Evolutionary conservation across 495 filamentous ascomycete genomes (phyloP).

Genomic region (Xylaria telfairii): DNA sequence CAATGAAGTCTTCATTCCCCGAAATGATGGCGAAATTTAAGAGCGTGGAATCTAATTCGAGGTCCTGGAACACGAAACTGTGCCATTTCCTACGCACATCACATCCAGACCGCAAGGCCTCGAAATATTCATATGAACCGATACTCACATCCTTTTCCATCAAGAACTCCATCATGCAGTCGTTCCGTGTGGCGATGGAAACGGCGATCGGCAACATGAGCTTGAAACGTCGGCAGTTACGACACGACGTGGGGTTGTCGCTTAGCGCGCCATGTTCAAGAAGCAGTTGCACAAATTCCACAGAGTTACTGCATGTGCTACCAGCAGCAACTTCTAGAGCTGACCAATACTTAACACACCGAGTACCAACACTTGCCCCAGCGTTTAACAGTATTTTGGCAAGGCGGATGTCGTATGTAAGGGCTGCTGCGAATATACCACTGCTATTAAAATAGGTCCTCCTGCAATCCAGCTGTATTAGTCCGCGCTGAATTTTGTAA

Average conservation of each 20-base stretch:
- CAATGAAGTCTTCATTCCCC: not conserved
- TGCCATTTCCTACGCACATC: not conserved
- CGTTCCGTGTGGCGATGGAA: not conserved
- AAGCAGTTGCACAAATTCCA: conserved; percentile 1
- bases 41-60: not conserved
- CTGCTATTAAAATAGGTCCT: too few relatives aligned
- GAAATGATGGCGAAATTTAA: not conserved
- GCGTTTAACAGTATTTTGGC: not conserved
- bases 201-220: not conserved
- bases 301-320: not conserved
- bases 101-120: not conserved
- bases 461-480: not conserved
- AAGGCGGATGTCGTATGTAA: not conserved
- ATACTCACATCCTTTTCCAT: not conserved
- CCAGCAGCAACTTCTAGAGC: not conserved
- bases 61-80: not conserved
- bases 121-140: not conserved
- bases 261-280: not conserved
- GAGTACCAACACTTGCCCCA: not conserved
- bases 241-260: not conserved
- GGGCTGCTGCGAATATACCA: not conserved
- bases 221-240: not conserved
- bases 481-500: not conserved
- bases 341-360: not conserved
- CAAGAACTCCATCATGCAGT: not conserved